phyloP scores from a whole-genome alignment of 2,329 filamentous ascomycete genomes.

The Aspergillus niger region DNA sequence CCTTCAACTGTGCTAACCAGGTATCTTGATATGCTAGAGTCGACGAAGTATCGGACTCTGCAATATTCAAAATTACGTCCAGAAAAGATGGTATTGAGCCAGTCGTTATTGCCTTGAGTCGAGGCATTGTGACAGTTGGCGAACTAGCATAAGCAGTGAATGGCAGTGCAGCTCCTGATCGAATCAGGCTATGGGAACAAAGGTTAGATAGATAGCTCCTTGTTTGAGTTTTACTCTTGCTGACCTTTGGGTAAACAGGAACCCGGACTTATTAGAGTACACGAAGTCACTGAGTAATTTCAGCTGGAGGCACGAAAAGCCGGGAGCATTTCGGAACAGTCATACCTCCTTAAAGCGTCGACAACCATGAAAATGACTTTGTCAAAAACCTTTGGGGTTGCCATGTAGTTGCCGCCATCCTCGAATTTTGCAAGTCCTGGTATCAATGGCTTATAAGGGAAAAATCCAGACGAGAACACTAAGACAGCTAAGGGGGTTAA shows the following conservation, averaged over 20 bases:
- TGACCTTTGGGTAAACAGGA: constrained; percentile 84
- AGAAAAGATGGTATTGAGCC: constrained; percentile 98
- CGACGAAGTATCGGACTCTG: constrained; percentile 89
- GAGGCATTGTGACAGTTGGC: constrained; percentile 96
- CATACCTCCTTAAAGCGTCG: constrained; percentile 84
- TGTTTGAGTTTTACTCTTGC: constrained; percentile 2
- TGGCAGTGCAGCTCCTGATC: constrained; percentile 78
- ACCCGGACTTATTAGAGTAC: constrained; percentile 76
- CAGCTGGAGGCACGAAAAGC: constrained; percentile 20
- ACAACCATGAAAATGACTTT: constrained; percentile 96
- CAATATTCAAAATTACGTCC: constrained; percentile 94
- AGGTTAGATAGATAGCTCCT: constrained; percentile 9
- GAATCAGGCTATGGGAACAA: constrained; percentile 67
- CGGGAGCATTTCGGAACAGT: constrained; percentile 5
- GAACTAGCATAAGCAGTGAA: constrained; percentile 97
- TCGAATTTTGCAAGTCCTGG: constrained; percentile 72
- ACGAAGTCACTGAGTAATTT: constrained; percentile 76
- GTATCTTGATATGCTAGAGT: constrained; percentile 87
- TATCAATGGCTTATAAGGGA: constrained; percentile 94
- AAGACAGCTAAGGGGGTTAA: constrained; percentile 74
- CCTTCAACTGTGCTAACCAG: constrained; percentile 91
- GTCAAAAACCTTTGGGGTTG: constrained; percentile 74
- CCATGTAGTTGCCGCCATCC: constrained; percentile 55
- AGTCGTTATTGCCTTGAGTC: constrained; percentile 95
- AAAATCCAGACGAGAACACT: constrained; percentile 87